Evolutionary conservation across 1,139 yeast genomes (phyloP), one percentile per base, ranked within the genome.

Genomic region (Fermentozyma sake): DNA sequence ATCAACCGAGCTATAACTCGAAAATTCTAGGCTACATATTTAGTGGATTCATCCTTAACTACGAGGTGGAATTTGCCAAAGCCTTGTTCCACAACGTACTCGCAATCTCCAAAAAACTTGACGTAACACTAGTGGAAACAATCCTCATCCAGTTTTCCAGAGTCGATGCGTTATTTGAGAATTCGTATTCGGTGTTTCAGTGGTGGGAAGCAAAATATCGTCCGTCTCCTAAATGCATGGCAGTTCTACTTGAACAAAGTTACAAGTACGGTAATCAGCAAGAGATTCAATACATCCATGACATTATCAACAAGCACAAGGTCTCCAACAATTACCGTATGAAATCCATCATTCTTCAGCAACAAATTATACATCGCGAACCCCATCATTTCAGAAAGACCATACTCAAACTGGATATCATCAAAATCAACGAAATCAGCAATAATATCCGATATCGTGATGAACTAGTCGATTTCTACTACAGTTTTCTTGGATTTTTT

Each of bases 141-240:
- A 46, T 57, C 4, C 28, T 62, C 5, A 28, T 32, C 16, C 52
- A 50, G 29, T 45, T 62, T 26, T 42, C 55, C 4, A 39, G 42
- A 18, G 53, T 49, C 6, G 63, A 53, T 22, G 46, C 65, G 2
- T 31, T 63, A 7, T 62, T 61, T 34, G 67, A 62, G 18, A 53
- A 55, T 24, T 20, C 56, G 10, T 32, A 39, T n/a, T 40, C 38
- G n/a, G 29, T 55, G 4, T 38, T 57, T 26, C 46, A 51, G 16
- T 31, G 42, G 3, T 65, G 72, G 72, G 37, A 43, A 11, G 39
- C 43, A 12, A 39, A 56, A 2, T 32, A 43, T 2, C 26, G 42
- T 7, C 59, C 66, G 4, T 41, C 50, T 17, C 56, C 59, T 4
- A 44, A 46, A 31, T 45, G 57, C 10, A 40, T 64, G 30, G 48